Evolutionary conservation across 768 basidiomycete species (phyloP).

Genomic region (Boletus patriciae): DNA sequence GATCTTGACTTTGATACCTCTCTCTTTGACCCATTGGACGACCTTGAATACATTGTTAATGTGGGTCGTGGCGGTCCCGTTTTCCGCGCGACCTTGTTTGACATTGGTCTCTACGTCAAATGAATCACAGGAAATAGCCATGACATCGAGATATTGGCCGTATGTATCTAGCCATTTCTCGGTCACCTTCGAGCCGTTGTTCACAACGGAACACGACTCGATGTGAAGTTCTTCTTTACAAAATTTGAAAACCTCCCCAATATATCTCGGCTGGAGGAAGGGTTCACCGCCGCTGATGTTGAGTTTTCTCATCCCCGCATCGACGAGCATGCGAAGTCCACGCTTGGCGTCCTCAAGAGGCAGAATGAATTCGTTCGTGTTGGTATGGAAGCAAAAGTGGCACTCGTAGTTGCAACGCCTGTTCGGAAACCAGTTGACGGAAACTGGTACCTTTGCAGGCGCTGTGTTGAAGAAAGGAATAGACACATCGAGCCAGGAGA

Average conservation of each 20-base stretch:
- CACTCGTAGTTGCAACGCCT: slow-evolving; percentile 38
- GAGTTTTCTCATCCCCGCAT: slow-evolving; percentile 38
- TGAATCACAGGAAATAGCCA: slow-evolving; percentile 44
- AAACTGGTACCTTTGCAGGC: slow-evolving; percentile 18
- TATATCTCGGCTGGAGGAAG: slow-evolving; percentile 38
- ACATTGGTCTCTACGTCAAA: slow-evolving; percentile 39
- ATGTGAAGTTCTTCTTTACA: slow-evolving; percentile 39
- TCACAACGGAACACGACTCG: slow-evolving; percentile 38
- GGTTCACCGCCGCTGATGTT: slow-evolving; percentile 41
- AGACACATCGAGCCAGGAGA: slow-evolving; percentile 17
- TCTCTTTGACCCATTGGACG: slow-evolving; percentile 34
- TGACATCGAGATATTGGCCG: slow-evolving; percentile 40
- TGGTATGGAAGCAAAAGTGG: slow-evolving; percentile 44
- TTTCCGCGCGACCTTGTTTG: slow-evolving; percentile 35
- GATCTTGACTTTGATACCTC: slow-evolving; percentile 40
- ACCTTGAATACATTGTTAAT: slow-evolving; percentile 37
- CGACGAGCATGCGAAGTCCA: slow-evolving; percentile 32
- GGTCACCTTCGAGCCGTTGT: slow-evolving; percentile 42
- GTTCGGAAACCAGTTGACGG: slow-evolving; percentile 31
- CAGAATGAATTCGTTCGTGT: slow-evolving; percentile 35
- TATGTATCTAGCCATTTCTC: slow-evolving; percentile 42
- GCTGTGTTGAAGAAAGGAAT: slow-evolving; percentile 15
- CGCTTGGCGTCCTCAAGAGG: slow-evolving; percentile 37
- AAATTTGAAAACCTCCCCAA: slow-evolving; percentile 39
- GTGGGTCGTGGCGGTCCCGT: slow-evolving; percentile 33